phyloP scores from a whole-genome alignment of 192 early-diverging fungal species.

The Borealophlyctis nickersoniae region DNA sequence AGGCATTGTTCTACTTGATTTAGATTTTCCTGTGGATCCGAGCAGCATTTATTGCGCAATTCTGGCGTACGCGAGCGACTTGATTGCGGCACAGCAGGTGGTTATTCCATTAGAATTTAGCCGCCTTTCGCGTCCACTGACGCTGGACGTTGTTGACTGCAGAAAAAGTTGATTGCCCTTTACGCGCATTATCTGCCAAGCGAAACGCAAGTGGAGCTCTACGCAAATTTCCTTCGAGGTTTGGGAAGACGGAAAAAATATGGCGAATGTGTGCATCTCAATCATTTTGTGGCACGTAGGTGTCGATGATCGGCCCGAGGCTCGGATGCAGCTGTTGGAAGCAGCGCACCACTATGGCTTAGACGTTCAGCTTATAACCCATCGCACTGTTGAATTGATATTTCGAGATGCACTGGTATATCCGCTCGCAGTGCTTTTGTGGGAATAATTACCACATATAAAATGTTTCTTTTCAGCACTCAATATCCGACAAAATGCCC shows the following conservation, averaged over 20 bases:
- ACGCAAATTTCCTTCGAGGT: conserved; percentile 46
- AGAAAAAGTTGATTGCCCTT: conserved; percentile 47
- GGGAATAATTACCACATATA: neutral
- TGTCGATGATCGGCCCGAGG: conserved; percentile 7
- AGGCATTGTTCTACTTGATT: conserved; percentile 14
- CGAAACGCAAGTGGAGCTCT: conserved; percentile 40
- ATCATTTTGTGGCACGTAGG: too few relatives aligned
- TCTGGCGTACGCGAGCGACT: too few relatives aligned
- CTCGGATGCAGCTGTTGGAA: conserved; percentile 4
- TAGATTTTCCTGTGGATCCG: conserved; percentile 22
- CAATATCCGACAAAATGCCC: neutral
- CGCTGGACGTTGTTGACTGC: too few relatives aligned
- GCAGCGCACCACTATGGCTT: conserved; percentile 35
- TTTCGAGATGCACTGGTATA: conserved; percentile 8
- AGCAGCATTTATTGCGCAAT: too few relatives aligned
- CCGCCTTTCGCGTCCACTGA: too few relatives aligned
- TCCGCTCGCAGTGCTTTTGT: neutral
- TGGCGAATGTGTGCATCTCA: too few relatives aligned
- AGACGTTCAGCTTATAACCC: conserved; percentile 37
- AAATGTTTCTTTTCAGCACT: neutral
- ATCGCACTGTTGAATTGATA: conserved; percentile 28
- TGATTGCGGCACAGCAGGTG: too few relatives aligned
- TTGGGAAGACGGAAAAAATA: too few relatives aligned
- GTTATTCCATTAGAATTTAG: too few relatives aligned
- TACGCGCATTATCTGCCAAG: conserved; percentile 51